Evolutionary conservation across 345 rosid species (phyloP).

Genomic region (Murraya koenigii): DNA sequence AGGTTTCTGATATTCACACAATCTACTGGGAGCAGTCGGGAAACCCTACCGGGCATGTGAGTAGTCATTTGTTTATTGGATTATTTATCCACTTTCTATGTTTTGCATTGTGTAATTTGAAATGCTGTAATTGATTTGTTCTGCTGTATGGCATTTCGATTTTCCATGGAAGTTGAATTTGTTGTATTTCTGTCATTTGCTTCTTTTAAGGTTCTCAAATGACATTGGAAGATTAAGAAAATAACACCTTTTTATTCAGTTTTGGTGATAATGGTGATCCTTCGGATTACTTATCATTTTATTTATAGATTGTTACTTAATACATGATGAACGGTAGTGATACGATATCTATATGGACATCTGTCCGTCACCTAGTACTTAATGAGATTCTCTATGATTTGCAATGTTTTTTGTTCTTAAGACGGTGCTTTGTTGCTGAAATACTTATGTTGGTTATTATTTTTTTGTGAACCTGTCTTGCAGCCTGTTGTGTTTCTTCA

Average conservation of each 20-base stretch:
- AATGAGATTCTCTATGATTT: not conserved
- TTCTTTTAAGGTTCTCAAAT: not conserved
- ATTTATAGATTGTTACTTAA: not conserved
- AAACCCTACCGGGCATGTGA: slow-evolving; percentile 81
- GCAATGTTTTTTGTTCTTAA: not conserved
- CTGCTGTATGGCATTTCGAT: not conserved
- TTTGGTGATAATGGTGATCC: not conserved
- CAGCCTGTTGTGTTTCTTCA: slow-evolving; percentile 97
- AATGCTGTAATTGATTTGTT: not conserved
- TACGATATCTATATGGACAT: not conserved
- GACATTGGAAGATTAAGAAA: not conserved
- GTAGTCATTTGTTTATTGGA: slow-evolving; percentile 17
- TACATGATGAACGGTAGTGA: not conserved
- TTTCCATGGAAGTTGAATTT: slow-evolving; percentile 7
- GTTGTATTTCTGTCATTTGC: not conserved
- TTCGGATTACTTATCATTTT: not conserved
- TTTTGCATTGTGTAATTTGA: not conserved
- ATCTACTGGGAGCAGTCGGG: slow-evolving; percentile 92
- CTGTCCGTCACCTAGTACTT: not conserved
- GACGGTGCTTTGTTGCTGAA: not conserved
- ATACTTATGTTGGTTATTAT: not conserved
- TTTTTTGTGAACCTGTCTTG: slow-evolving; percentile 18
- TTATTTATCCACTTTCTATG: not conserved
- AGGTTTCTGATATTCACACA: slow-evolving; percentile 78
- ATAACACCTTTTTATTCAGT: not conserved